phyloP scores from a whole-genome alignment of 2,329 filamentous ascomycete species.

The Incumbomyces lentus region DNA sequence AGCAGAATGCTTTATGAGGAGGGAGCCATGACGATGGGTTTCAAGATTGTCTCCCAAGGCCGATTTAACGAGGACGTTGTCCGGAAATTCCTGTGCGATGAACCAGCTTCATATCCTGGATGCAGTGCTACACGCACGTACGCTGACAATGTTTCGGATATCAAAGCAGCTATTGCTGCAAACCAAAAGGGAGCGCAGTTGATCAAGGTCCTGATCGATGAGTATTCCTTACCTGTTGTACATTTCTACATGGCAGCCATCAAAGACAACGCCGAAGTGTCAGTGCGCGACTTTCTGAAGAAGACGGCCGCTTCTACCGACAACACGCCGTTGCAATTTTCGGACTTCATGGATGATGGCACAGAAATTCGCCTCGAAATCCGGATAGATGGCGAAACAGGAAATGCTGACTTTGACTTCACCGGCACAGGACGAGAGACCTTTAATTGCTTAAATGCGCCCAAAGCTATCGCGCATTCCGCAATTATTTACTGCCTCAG shows the following conservation, averaged over 20 bases:
- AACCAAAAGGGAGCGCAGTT: conserved; percentile 77
- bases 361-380: conserved; percentile 66
- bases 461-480: conserved; percentile 69
- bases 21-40: conserved; percentile 53
- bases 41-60: conserved; percentile 40
- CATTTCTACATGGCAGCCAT: conserved; percentile 78
- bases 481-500: conserved; percentile 81
- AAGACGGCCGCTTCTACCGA: conserved; percentile 45
- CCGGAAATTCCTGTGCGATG: conserved; percentile 57
- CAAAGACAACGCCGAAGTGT: conserved; percentile 67
- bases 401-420: conserved; percentile 70
- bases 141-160: conserved; percentile 72
- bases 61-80: conserved; percentile 70
- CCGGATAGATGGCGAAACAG: conserved; percentile 57
- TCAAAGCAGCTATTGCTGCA: conserved; percentile 77
- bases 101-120: conserved; percentile 63
- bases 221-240: conserved; percentile 67
- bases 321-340: conserved; percentile 60
- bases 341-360: conserved; percentile 82
- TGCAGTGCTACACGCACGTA: conserved; percentile 71
- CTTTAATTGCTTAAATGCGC: conserved; percentile 70
- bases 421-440: conserved; percentile 68
- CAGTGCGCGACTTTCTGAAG: conserved; percentile 64
- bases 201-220: conserved; percentile 64
- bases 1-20: conserved; percentile 56